phyloP scores from a whole-genome alignment of 768 basidiomycete species.

The Tylopilus sp. region DNA sequence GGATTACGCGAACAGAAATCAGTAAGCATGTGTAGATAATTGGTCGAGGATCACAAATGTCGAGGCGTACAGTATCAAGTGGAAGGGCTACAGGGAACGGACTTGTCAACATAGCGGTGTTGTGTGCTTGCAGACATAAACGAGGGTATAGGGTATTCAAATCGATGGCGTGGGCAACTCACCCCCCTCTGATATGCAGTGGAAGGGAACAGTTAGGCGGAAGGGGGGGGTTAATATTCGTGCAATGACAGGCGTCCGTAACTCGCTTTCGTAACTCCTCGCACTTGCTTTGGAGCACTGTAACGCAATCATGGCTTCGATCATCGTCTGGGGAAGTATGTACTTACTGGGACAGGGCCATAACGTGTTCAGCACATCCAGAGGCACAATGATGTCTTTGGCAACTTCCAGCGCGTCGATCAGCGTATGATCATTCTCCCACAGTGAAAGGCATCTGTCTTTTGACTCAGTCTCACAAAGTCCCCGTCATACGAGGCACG shows the following conservation, averaged over 20 bases:
- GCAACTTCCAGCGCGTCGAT: conserved; percentile 61
- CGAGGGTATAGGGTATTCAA: conserved; percentile 24
- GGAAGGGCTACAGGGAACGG: conserved; percentile 26
- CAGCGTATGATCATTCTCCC: conserved; percentile 58
- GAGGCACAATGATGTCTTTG: conserved; percentile 56
- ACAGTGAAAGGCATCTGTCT: conserved; percentile 59
- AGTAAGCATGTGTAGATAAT: conserved; percentile 9
- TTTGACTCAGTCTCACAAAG: neutral
- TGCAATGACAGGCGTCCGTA: conserved; percentile 44
- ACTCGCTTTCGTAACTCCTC: conserved; percentile 48
- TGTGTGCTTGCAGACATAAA: conserved; percentile 29
- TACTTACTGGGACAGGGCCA: conserved; percentile 59
- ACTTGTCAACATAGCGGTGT: conserved; percentile 26
- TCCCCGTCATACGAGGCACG: conserved; percentile 15
- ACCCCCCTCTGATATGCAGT: conserved; percentile 28
- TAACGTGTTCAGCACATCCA: conserved; percentile 65
- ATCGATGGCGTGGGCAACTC: conserved; percentile 5
- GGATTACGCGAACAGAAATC: conserved; percentile 12
- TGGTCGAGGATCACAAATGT: neutral
- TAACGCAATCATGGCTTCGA: conserved; percentile 4
- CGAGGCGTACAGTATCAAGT: conserved; percentile 27
- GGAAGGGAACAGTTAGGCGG: conserved; percentile 40
- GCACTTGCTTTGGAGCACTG: conserved; percentile 48
- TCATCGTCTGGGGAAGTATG: conserved; percentile 1
- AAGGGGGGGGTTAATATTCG: conserved; percentile 40